A percentile compares a stretch with the other conserved stretches of the same genome.
These are phyloP conservation scores for Cucumis sativus DNA, from an alignment of 306 rosid species.

Conservation along the genomic window DNA sequence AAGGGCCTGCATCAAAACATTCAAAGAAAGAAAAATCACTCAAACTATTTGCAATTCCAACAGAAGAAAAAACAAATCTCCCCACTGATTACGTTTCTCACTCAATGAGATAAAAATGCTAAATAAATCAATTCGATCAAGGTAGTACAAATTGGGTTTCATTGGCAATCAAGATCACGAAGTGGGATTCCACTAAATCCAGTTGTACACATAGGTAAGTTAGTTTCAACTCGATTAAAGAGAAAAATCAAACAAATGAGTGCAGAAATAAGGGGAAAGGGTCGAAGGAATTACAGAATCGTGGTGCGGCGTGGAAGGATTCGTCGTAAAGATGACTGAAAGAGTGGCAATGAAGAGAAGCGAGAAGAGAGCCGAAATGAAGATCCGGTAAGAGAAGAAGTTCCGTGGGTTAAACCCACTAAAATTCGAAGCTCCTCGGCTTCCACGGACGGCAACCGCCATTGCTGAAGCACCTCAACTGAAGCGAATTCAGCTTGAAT, in stretches of 20 bases:
- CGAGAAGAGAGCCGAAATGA: conserved; percentile 80
- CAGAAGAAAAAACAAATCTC: neutral
- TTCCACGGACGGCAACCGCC: conserved; percentile 86
- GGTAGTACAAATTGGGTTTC: neutral
- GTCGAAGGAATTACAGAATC: conserved; percentile 51
- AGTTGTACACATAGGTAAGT: neutral
- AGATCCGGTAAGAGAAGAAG: conserved; percentile 93
- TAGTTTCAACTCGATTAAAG: conserved; percentile 9
- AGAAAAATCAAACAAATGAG: neutral
- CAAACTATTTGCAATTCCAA: neutral
- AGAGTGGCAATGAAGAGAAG: conserved; percentile 89
- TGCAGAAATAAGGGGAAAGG: neutral
- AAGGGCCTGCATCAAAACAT: conserved; percentile 44
- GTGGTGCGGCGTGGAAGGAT: conserved; percentile 49
- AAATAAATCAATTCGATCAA: neutral
- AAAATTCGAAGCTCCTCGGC: conserved; percentile 40
- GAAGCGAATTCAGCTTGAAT: neutral
- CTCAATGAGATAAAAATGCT: neutral
- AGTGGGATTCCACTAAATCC: conserved; percentile 5
- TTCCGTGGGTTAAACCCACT: conserved; percentile 48
- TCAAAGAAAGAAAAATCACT: neutral
- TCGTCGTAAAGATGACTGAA: conserved; percentile 53
- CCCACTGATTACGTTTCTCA: neutral
- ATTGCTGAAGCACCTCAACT: conserved; percentile 23
- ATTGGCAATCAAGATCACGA: neutral